Evolutionary conservation across 768 basidiomycete species (phyloP), one percentile per base, ranked within the genome.

Genomic region (Boletus edulis): DNA sequence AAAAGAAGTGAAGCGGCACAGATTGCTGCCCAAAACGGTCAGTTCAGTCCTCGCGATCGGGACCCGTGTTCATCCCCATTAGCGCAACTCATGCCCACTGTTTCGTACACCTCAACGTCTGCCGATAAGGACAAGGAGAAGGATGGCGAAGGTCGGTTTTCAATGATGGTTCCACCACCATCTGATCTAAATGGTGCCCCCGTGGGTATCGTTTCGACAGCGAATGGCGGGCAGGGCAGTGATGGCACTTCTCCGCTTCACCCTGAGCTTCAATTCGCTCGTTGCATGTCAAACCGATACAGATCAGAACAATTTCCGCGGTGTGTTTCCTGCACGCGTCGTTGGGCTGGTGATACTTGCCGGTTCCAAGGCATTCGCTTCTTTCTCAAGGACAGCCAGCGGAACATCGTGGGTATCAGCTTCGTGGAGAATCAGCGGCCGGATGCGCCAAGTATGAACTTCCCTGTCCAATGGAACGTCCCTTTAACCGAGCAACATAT

Each of bases 291-390:
- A 0, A 87, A 83, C 62, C 80, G 87, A 46, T 91, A 91, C 67
- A 81, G 81, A 57, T 72, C 76, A 42, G 87, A 90, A 59, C 76
- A 79, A 49, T 89, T 91, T 69, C 87, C 89, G 39, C 84, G 87
- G 14, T 92, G 90, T 63, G 86, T 91, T 35, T 86, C 89, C 3
- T 92, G 90, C 68, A 91, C 86, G 34, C 85, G 90, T 40, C 85
- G 90, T 22, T 91, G 90, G 89, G 89, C 89, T 1, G 89, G 90
- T 39, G 90, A 92, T 66, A 91, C 89, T 3, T 92, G 90, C 65
- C 84, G 90, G 24, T 92, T 92, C 71, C 90, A 91, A 67, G 83
- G 84, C n/a, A 87, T 92, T 59, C 82, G 90, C 18, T 88, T 83
- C 65, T 86, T 92, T 70, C 74, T 88, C 62, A 84, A 86, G 57